Evolutionary conservation across 1,139 yeast species (phyloP).

Genomic region (Yueomyces sp.): DNA sequence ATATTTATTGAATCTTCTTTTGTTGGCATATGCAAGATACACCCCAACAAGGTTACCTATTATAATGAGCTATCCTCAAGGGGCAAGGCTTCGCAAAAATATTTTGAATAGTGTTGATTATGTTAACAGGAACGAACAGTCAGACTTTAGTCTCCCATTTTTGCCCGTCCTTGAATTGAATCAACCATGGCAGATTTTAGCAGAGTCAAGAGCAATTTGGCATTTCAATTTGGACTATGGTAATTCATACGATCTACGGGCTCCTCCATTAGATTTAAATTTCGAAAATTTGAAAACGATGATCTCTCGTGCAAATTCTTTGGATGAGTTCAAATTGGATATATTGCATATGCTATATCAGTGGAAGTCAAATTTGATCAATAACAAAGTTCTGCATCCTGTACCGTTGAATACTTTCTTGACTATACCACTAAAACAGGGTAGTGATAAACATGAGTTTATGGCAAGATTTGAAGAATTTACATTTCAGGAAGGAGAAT

Average conservation of each 20-base stretch:
- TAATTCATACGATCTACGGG: conserved; percentile 7
- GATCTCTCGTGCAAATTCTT: conserved; percentile 2
- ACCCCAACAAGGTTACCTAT: conserved; percentile 28
- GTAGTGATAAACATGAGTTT: conserved; percentile 16
- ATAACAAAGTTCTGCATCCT: conserved; percentile 12
- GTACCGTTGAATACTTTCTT: conserved; percentile 13
- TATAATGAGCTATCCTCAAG: conserved; percentile 33
- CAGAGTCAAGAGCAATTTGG: conserved; percentile 75
- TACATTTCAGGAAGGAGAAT: conserved; percentile 18
- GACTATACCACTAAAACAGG: conserved; percentile 17
- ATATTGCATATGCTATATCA: conserved; percentile 8
- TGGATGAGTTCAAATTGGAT: conserved; percentile 12
- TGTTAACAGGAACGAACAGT: conserved; percentile 8
- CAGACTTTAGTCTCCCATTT: conserved; percentile 42
- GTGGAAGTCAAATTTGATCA: conserved; percentile 10
- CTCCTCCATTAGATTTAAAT: not conserved
- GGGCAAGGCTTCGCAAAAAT: conserved; percentile 35
- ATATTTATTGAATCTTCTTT: conserved; percentile 39
- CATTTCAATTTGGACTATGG: conserved; percentile 23
- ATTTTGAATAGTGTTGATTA: conserved; percentile 29
- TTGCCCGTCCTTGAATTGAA: conserved; percentile 43
- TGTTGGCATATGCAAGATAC: conserved; percentile 44
- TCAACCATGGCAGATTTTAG: conserved; percentile 35
- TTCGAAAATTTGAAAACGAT: conserved; percentile 2
- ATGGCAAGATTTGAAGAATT: conserved; percentile 14